phyloP scores from a whole-genome alignment of 2,329 filamentous ascomycete genomes.

The Lasiodiplodia sp. region DNA sequence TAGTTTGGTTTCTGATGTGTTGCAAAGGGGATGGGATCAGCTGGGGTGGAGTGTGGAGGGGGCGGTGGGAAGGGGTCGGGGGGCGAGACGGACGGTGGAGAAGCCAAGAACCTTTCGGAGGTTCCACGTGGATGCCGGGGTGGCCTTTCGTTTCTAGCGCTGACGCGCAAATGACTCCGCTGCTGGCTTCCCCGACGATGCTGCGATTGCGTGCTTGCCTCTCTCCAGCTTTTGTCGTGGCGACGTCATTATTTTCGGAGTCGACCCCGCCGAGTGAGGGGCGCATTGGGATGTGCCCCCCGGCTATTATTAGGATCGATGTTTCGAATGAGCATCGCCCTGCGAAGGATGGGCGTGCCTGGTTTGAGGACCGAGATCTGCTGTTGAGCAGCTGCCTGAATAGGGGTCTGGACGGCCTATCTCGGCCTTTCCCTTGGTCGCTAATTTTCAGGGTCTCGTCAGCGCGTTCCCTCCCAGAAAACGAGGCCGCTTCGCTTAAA shows the following conservation, averaged over 20 bases:
- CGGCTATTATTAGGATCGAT: background rate
- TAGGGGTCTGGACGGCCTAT: background rate
- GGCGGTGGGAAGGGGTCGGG: background rate
- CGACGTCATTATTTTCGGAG: background rate
- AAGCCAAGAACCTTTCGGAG: background rate
- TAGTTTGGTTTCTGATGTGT: background rate
- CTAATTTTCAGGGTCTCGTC: background rate
- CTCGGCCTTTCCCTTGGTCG: background rate
- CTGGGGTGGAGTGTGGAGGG: conserved; percentile 1
- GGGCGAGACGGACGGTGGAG: background rate
- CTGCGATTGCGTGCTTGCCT: background rate
- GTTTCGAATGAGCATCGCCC: background rate
- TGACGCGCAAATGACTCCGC: background rate
- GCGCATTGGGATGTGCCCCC: too few species aligned
- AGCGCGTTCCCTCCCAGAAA: background rate
- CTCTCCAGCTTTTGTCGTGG: too few species aligned
- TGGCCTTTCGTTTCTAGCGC: background rate
- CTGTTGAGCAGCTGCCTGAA: too few species aligned
- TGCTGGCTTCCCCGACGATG: too few species aligned
- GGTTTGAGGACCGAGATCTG: background rate
- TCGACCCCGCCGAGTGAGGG: background rate
- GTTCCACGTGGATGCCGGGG: background rate
- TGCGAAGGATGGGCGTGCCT: too few species aligned
- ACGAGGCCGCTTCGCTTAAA: too few species aligned
- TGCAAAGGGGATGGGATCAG: background rate